phyloP scores from a whole-genome alignment of 2,329 filamentous ascomycete genomes.

The Monosporascus sp. region DNA sequence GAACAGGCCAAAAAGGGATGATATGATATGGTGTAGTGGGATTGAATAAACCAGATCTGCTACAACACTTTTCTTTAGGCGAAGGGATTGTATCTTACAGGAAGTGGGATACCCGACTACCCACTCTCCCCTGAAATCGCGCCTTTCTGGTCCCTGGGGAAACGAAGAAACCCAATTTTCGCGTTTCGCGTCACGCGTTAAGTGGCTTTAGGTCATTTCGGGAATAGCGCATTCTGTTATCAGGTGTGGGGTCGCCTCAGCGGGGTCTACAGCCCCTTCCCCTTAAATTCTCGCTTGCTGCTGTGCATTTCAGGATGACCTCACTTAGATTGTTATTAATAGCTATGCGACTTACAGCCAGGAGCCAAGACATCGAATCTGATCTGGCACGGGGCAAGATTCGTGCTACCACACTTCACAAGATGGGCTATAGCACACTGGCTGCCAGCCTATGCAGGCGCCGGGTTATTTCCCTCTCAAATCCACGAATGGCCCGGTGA shows the following conservation, averaged over 20 bases:
- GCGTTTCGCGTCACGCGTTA: slow-evolving; percentile 1
- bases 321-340: too few relatives aligned
- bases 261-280: too few relatives aligned
- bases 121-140: not conserved
- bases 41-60: not conserved
- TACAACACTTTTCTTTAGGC: not conserved
- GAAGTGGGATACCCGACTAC: not conserved
- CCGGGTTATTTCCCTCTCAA: too few relatives aligned
- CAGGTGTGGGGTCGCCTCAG: too few relatives aligned
- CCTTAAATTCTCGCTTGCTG: too few relatives aligned
- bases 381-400: slow-evolving; percentile 5
- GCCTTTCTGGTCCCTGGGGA: not conserved
- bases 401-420: not conserved
- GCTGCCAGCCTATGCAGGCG: too few relatives aligned
- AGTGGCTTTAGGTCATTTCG: not conserved
- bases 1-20: not conserved
- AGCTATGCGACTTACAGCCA: slow-evolving; percentile 4
- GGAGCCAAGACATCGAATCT: slow-evolving; percentile 8
- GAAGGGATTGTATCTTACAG: not conserved
- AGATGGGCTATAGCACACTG: too few relatives aligned
- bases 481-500: too few relatives aligned
- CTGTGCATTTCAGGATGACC: too few relatives aligned
- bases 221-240: not conserved
- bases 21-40: not conserved
- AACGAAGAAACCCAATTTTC: not conserved